Base-by-base conservation (phyloP, 805 yeast species). In the Danielia oregonensis region DNA sequence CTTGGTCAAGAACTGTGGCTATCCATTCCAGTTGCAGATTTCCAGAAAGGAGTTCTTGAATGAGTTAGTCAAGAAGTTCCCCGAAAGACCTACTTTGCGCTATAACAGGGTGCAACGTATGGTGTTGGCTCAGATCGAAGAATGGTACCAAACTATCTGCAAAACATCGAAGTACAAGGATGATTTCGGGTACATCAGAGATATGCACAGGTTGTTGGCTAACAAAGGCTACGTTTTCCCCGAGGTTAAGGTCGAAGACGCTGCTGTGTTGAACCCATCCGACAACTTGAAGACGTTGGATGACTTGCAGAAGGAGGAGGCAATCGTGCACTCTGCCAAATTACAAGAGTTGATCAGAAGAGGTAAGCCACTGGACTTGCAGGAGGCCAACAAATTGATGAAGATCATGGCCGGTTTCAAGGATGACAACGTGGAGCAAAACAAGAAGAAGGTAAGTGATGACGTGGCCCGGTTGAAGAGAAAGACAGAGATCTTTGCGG, bases 331-430 rank as follows among this genome's bases (percentile, higher is more conserved):
- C 55, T 76, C 86, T 43, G 97, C 98, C 12, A 93, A 93, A 63
- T 74, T 93, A 45, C 98, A 93, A 63, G 98, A 93, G 60, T 72
- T 93, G 43, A 85, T 93, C 43, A 80, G 97, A 63, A 76, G 97
- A 51, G 98, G 97, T 26, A 83, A 86, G 58, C 97, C 98, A 5
- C 85, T 82, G 44, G 99, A 93, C 63, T 74, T 93, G 54, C 86
- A 82, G 50, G 98, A 93, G 61, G 99, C 99, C 28, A 93, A 93
- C 61, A 86, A 85, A 49, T 73, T 93, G 59, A 93, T 93, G 98
- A 88, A 91, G 58, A 79, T 93, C 48, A 88, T 93, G 96, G 95
- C 97, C 4, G 99, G 99, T 5, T 93, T 87, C 68, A 85, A 85
- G 58, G 87, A 85, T 51, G 96, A 88, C 56, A 77, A 79, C 41